A percentile compares a stretch with the other conserved stretches of the same genome.
phyloP scores from a whole-genome alignment of 2,329 filamentous ascomycete genomes.

The Sporothrix phasma region DNA sequence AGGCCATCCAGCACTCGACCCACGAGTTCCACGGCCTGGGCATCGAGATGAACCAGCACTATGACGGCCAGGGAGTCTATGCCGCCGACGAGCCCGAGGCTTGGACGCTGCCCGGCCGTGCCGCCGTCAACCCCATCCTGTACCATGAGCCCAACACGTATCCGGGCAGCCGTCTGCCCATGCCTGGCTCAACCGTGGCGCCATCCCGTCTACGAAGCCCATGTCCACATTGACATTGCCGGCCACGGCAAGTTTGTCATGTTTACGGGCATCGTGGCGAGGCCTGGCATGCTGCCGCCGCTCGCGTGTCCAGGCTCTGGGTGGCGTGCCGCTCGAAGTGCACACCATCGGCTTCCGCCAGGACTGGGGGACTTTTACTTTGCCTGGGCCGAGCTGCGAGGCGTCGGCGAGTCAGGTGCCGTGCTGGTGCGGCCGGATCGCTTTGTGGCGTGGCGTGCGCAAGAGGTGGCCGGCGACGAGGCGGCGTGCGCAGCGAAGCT shows the following conservation, averaged over 20 bases:
- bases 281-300: constrained; percentile 42
- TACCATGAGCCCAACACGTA: constrained; percentile 41
- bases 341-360: constrained; percentile 47
- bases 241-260: constrained; percentile 44
- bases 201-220: constrained; percentile 28
- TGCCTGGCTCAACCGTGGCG: constrained; percentile 46
- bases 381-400: constrained; percentile 45
- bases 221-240: constrained; percentile 50
- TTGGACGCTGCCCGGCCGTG: constrained; percentile 16
- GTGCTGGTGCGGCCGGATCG: constrained; percentile 50
- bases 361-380: constrained; percentile 52
- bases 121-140: constrained; percentile 30
- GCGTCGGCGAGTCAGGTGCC: constrained; percentile 47
- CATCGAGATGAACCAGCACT: constrained; percentile 50
- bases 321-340: constrained; percentile 36
- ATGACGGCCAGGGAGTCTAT: constrained; percentile 37
- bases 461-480: constrained; percentile 14
- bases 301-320: constrained; percentile 27
- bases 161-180: constrained; percentile 51
- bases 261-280: constrained; percentile 45
- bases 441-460: constrained; percentile 43
- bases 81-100: constrained; percentile 31
- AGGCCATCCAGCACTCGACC: constrained; percentile 33
- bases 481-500: constrained; percentile 12
- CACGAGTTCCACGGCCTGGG: constrained; percentile 47